These are phyloP conservation scores for Beauveria pseudobassiana DNA, from an alignment of 2,329 filamentous ascomycete genomes.

Conservation along the genomic window DNA sequence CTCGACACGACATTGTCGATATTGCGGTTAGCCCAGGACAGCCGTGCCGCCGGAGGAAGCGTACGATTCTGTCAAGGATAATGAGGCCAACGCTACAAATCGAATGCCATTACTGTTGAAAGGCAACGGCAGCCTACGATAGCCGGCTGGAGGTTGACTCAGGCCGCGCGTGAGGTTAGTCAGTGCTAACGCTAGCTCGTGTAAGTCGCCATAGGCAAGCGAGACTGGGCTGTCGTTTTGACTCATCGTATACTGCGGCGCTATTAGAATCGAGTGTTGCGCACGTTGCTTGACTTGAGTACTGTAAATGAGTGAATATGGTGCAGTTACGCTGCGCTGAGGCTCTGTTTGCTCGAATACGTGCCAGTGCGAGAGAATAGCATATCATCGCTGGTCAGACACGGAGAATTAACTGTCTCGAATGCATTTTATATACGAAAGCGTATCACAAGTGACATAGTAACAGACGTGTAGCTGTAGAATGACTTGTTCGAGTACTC, in stretches of 20 bases:
- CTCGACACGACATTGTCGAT: too few relatives aligned
- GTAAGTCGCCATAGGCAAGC: neutral
- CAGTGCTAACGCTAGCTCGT: neutral
- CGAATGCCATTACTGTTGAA: neutral
- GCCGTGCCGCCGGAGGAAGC: too few relatives aligned
- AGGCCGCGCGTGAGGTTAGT: neutral
- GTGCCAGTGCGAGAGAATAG: too few relatives aligned
- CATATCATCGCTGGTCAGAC: too few relatives aligned
- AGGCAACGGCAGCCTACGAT: slow-evolving; percentile 12
- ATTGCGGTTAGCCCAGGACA: too few relatives aligned
- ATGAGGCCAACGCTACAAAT: too few relatives aligned
- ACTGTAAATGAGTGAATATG: too few relatives aligned
- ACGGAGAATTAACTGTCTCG: too few relatives aligned
- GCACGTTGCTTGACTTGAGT: neutral
- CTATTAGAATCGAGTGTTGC: neutral
- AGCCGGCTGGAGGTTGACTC: neutral
- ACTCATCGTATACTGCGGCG: neutral
- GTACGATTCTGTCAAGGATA: too few relatives aligned
- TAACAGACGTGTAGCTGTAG: neutral
- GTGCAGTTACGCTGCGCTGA: too few relatives aligned
- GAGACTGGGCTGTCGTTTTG: neutral
- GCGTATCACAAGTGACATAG: neutral
- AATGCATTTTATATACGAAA: too few relatives aligned
- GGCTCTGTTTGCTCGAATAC: too few relatives aligned
- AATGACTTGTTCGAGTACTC: neutral